These are phyloP conservation scores for Plasmodium knowlesi DNA, from an alignment of 169 alveolate genomes.

Conservation along the genomic window DNA sequence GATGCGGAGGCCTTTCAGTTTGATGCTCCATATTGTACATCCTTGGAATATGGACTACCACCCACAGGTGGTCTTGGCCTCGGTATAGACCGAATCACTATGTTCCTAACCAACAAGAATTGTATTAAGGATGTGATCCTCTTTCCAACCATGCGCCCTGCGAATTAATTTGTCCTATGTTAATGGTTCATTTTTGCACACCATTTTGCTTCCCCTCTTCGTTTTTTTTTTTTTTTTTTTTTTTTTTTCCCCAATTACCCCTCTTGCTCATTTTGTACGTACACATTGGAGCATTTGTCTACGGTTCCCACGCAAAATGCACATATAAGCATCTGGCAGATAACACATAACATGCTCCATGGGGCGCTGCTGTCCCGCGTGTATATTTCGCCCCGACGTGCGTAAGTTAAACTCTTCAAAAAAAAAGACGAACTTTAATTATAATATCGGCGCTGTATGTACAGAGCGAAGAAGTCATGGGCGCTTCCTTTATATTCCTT, in stretches of 20 bases:
- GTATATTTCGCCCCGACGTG: neutral
- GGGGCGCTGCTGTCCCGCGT: neutral
- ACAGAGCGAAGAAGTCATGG: neutral
- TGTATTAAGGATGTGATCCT: conserved; percentile 87
- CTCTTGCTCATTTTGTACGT: neutral
- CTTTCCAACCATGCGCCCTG: conserved; percentile 76
- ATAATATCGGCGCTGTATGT: neutral
- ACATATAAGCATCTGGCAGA: neutral
- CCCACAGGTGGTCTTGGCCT: conserved; percentile 98
- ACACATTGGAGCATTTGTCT: neutral
- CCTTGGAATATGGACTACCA: conserved; percentile 95
- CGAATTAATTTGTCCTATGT: neutral
- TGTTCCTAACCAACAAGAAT: conserved; percentile 93
- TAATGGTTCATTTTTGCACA: neutral
- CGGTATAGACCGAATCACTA: conserved; percentile 96
- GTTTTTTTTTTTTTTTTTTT: neutral
- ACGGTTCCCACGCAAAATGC: neutral
- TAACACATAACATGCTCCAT: neutral
- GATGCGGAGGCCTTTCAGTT: conserved; percentile 91
- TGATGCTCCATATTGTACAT: conserved; percentile 93
- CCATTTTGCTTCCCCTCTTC: neutral
- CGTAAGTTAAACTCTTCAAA: neutral
- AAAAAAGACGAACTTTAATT: neutral
- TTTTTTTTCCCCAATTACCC: neutral
- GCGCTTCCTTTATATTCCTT: neutral